phyloP scores from a whole-genome alignment of 2,329 filamentous ascomycete species.

The Aspergillus nomiae region DNA sequence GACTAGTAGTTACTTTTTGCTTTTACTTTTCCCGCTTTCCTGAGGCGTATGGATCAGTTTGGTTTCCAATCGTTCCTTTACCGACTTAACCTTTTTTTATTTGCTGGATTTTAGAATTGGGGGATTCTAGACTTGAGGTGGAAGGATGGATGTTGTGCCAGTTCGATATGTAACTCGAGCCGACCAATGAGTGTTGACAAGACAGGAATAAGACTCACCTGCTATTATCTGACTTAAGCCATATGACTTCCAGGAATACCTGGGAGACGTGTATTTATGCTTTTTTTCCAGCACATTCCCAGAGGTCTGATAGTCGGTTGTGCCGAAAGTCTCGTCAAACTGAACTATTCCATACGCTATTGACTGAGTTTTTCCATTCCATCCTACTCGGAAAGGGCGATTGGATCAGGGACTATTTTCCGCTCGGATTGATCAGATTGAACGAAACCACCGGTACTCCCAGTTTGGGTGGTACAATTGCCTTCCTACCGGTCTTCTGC shows the following conservation, averaged over 20 bases:
- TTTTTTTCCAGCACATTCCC: neutral
- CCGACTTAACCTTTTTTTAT: neutral
- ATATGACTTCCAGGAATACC: neutral
- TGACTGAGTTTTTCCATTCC: neutral
- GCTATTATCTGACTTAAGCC: neutral
- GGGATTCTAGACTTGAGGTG: neutral
- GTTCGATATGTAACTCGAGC: neutral
- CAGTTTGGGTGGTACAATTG: neutral
- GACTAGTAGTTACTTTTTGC: neutral
- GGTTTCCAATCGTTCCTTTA: neutral
- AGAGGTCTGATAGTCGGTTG: neutral
- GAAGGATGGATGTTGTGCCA: constrained; percentile 1
- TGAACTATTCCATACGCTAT: neutral
- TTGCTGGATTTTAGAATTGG: neutral
- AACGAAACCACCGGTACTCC: neutral
- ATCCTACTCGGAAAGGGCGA: neutral
- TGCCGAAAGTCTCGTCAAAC: constrained; percentile 1
- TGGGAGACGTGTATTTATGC: neutral
- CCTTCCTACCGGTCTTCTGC: neutral
- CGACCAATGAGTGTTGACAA: neutral
- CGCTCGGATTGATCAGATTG: neutral
- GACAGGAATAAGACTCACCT: neutral
- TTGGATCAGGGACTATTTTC: neutral
- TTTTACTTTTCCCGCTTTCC: neutral
- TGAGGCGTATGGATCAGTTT: neutral